Evolutionary conservation across 768 basidiomycete species (phyloP).

Genomic region (Auricularia cornea): DNA sequence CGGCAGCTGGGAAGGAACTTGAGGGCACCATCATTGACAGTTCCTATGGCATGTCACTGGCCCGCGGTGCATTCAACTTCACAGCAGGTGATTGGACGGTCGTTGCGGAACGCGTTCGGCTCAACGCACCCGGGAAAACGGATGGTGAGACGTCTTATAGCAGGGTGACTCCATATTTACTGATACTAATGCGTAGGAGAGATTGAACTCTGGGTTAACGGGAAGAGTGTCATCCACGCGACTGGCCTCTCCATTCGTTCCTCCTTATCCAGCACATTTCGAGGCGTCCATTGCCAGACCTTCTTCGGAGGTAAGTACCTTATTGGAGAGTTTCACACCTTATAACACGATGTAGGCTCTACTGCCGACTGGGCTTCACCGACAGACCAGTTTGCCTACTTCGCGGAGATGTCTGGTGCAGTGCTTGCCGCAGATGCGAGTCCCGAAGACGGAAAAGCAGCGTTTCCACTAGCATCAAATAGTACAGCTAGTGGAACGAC

Average conservation of each 20-base stretch:
- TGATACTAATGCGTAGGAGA: constrained; percentile 32
- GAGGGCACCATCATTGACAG: constrained; percentile 39
- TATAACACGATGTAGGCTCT: constrained; percentile 19
- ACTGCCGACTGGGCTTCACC: constrained; percentile 47
- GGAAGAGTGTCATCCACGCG: constrained; percentile 53
- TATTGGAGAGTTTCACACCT: no score
- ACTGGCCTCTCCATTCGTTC: constrained; percentile 47
- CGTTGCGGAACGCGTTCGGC: constrained; percentile 59
- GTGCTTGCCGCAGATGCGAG: constrained; percentile 19
- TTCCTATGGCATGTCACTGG: constrained; percentile 60
- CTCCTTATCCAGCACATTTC: constrained; percentile 40
- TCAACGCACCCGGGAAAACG: constrained; percentile 60
- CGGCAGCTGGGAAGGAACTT: not conserved
- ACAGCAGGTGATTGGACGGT: constrained; percentile 56
- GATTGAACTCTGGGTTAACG: constrained; percentile 57
- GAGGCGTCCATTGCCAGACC: constrained; percentile 65
- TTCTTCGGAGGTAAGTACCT: constrained; percentile 55
- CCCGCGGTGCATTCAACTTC: constrained; percentile 61
- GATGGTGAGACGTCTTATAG: constrained; percentile 48
- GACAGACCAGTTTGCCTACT: constrained; percentile 51
- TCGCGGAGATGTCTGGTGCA: constrained; percentile 63
- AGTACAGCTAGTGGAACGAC: no score
- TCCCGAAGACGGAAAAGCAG: not conserved
- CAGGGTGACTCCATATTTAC: constrained; percentile 5
- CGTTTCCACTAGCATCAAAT: not conserved